phyloP scores from a whole-genome alignment of 2,329 filamentous ascomycete genomes.

The Trichoderma koningii region DNA sequence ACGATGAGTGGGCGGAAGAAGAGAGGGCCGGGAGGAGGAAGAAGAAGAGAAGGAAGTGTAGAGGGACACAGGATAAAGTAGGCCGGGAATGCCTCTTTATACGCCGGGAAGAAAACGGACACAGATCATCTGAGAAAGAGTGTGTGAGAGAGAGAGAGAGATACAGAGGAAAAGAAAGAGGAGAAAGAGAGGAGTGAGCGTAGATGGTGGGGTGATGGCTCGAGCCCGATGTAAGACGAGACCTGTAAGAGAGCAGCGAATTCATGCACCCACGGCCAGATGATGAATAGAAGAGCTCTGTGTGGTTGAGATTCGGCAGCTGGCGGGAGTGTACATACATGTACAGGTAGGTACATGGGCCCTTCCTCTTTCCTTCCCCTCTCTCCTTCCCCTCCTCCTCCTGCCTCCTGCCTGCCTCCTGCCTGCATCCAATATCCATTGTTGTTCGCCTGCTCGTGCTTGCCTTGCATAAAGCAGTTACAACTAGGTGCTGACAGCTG shows the following conservation, averaged over 20 bases:
- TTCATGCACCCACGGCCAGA: background rate
- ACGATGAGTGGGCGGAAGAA: background rate
- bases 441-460: background rate
- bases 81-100: constrained; percentile 4
- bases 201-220: constrained; percentile 9
- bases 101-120: background rate
- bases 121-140: too few relatives aligned
- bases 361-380: constrained; percentile 1
- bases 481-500: too few relatives aligned
- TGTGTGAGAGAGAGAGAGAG: background rate
- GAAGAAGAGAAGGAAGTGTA: background rate
- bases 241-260: background rate
- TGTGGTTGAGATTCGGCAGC: constrained; percentile 1
- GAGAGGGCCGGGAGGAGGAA: background rate
- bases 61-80: constrained; percentile 1
- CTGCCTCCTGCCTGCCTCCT: background rate
- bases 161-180: too few relatives aligned
- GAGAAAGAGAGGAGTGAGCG: background rate
- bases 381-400: background rate
- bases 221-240: constrained; percentile 19
- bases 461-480: background rate
- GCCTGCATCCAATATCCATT: background rate
- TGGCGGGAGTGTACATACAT: background rate
- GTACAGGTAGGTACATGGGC: background rate
- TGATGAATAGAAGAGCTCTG: background rate